Base-by-base conservation (phyloP, 2,329 filamentous ascomycete genomes). In the Dryadomyces quercus-mongolicae region DNA sequence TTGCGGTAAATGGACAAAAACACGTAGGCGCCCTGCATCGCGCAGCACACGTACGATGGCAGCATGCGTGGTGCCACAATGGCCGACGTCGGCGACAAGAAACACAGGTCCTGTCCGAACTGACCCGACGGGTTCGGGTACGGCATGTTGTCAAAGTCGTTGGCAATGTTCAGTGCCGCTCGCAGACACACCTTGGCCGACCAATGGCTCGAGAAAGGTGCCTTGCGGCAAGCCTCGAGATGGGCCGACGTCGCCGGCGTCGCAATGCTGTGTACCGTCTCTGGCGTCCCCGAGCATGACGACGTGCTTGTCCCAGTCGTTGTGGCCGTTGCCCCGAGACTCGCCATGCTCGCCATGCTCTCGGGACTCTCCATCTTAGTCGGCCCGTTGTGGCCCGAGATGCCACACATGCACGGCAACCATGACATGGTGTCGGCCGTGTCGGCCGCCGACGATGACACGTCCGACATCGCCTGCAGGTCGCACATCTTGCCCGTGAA, bases 401-500 rank as follows among this genome's bases (percentile, higher is more conserved):
- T 47, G 49, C 65, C 66, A 56, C 68, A 71, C 3, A 61, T 61
- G 55, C 70, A 73, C 7, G 65, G 55, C 34, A 65, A 64, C 61
- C 68, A 66, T 12, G 62, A 63, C 15, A 62, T 60, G 16, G 65
- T 61, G 16, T 68, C 68, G 3, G 62, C 62, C 10, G 60, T 58
- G 44, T 64, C 60, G 4, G 51, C 51, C 1, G 60, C 25, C 25
- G 25, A 31, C 25, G 25, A 31, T 31, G 25, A 55, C 21, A 57
- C 56, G 16, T 64, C 65, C 2, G 60, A 53, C 34, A 62, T 65
- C 38, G 65, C 64, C 54, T 67, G 66, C 15, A 77, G 67, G 55
- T 77, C 74, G 61, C 74, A 78, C 58, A 76, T 71, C 54, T 72
- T 74, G 31, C 68, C 67, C 0, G 68, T 65, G 60, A 78, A 78